phyloP scores from a whole-genome alignment of 768 basidiomycete genomes.

The Auriculariales sp. region DNA sequence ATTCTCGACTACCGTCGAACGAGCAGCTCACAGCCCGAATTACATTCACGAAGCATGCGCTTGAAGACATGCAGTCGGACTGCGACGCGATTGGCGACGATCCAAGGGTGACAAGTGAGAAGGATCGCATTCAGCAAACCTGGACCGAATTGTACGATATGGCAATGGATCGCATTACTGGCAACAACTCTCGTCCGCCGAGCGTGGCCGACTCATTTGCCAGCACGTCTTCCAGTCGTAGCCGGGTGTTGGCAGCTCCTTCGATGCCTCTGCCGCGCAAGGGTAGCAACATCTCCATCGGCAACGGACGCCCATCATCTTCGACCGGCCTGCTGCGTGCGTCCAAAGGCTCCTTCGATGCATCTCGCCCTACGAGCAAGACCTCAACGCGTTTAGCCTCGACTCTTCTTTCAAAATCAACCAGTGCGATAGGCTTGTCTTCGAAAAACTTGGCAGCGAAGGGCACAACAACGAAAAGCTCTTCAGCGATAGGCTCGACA shows the following conservation, averaged over 20 bases:
- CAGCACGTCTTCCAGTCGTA: conserved; percentile 25
- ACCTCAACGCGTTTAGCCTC: conserved; percentile 43
- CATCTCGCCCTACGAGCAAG: conserved; percentile 15
- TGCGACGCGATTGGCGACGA: conserved; percentile 39
- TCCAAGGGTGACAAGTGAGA: conserved; percentile 42
- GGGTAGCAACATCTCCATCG: not conserved
- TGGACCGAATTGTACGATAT: conserved; percentile 75
- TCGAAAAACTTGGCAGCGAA: too few species aligned
- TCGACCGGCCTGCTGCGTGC: conserved; percentile 30
- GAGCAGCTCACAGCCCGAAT: conserved; percentile 53
- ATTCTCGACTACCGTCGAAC: conserved; percentile 34
- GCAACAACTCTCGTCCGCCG: conserved; percentile 46
- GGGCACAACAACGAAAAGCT: too few species aligned
- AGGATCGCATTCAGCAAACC: conserved; percentile 55
- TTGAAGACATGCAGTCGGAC: conserved; percentile 31
- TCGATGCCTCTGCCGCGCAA: not conserved
- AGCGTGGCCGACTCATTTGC: conserved; percentile 50
- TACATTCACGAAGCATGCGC: conserved; percentile 39
- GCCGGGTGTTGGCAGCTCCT: not conserved
- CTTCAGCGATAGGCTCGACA: conserved; percentile 36
- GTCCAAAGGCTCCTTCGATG: conserved; percentile 21
- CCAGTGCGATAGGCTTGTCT: too few species aligned
- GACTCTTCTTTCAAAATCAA: conserved; percentile 17
- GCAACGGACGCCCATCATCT: not conserved
- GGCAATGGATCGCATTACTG: conserved; percentile 50